Conservation (phyloP, 768 basidiomycete species). For the Sarcodon aspratus region DNA sequence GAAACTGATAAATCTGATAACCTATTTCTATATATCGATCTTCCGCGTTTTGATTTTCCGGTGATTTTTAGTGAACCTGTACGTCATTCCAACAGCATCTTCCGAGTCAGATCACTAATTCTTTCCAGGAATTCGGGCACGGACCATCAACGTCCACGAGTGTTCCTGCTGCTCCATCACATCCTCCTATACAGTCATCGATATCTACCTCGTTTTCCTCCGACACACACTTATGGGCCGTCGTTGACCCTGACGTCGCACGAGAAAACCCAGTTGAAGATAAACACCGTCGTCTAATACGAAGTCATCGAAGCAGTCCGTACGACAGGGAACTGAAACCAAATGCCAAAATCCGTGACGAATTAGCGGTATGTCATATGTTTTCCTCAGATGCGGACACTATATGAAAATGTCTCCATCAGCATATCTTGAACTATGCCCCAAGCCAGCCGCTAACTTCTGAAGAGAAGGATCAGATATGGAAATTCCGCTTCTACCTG, state of each 20-base stretch:
- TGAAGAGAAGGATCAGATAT: conserved; percentile 92
- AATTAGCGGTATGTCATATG: conserved; percentile 57
- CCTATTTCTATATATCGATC: conserved; percentile 91
- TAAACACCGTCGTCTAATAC: conserved; percentile 87
- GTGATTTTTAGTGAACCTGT: conserved; percentile 91
- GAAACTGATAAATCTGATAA: conserved; percentile 89
- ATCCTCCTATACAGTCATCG: conserved; percentile 26
- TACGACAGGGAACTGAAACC: conserved; percentile 95
- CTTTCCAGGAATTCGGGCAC: conserved; percentile 27
- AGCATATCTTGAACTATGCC: conserved; percentile 88
- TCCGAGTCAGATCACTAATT: conserved; percentile 1
- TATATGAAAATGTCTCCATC: neutral
- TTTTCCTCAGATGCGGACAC: neutral
- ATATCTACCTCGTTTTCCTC: conserved; percentile 39
- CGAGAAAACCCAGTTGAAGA: conserved; percentile 97
- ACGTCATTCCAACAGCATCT: conserved; percentile 15
- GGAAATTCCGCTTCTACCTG: conserved; percentile 99
- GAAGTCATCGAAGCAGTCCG: conserved; percentile 91
- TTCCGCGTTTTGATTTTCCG: conserved; percentile 95
- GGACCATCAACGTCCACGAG: conserved; percentile 29
- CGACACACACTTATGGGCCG: conserved; percentile 74
- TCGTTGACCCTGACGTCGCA: conserved; percentile 83
- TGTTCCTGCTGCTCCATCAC: conserved; percentile 25
- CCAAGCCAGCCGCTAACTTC: conserved; percentile 80
- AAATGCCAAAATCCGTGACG: conserved; percentile 90